Evolutionary conservation across 257 asterid genomes (phyloP), one percentile per base, ranked within the genome.

Genomic region (Schizonepeta tenuifolia): DNA sequence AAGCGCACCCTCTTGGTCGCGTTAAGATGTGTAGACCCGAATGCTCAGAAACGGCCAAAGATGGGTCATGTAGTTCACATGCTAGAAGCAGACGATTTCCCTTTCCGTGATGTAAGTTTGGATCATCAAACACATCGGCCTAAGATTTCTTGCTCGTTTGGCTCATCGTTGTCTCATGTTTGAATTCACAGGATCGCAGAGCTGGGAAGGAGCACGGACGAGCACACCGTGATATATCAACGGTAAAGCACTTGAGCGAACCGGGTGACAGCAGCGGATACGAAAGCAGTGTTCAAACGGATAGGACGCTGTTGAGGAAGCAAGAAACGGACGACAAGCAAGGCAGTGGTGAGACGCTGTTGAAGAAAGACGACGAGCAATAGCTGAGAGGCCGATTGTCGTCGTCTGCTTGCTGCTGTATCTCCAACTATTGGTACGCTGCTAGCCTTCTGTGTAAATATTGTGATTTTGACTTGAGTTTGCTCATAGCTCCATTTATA

Each of bases 31-130:
- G 98, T 92, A 1, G 98, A 92, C 70, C 96, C 96, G 21, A 86
- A 85, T 69, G 44, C 96, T 67, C 96, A 86, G 72, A 92, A 92
- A 84, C 77, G 96, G 85, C 98, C 98, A 3, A 90, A 88, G 83
- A 92, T 92, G 96, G 98, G 98, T 14, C 96, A 92, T 77, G 96
- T 92, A 6, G 85, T 92, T 49, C 98, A 92, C 86, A 92, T 90
- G 98, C 88, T 92, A 35, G 98, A 92, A 79, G 95, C 89, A 9
- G 96, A 92, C 54, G 98, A 92, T 67, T 88, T 89, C 64, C 96
- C 95, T 55, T 88, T 88, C 73, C 93, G 96, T 50, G 97, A 93
- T 49, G 97, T 87, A 81, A 86, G 91, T 84, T 59, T 40, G 1
- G 26, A 49, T 50, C 40, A 38, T 58, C 38, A 8, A n/a, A 43